Evolutionary conservation across 306 rosid species (phyloP).

Genomic region (Vigna mungo): DNA sequence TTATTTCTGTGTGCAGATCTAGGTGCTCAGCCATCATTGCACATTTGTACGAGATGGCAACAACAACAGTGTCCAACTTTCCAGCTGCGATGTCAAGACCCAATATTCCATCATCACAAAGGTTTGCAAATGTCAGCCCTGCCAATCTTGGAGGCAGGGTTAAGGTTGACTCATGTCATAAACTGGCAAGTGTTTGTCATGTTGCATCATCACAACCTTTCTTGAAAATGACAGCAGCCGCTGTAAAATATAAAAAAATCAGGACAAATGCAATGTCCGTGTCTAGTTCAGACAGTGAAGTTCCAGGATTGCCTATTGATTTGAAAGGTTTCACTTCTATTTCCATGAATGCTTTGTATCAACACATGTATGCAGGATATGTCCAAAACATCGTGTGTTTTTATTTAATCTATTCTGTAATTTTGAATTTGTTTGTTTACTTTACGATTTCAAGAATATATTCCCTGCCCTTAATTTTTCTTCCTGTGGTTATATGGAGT

Average conservation of each 20-base stretch:
- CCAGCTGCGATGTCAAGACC: slow-evolving; percentile 69
- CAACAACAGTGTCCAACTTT: slow-evolving; percentile 72
- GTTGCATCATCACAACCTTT: slow-evolving; percentile 60
- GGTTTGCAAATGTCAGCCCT: slow-evolving; percentile 45
- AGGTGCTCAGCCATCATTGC: slow-evolving; percentile 41
- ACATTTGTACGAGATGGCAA: slow-evolving; percentile 62
- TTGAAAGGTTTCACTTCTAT: slow-evolving; percentile 64
- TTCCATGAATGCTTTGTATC: neutral
- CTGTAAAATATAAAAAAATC: slow-evolving; percentile 53
- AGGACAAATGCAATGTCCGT: slow-evolving; percentile 66
- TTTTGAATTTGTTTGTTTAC: neutral
- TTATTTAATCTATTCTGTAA: neutral
- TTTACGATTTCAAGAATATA: neutral
- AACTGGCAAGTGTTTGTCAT: slow-evolving; percentile 67
- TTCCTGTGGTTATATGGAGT: neutral
- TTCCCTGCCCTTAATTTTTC: neutral
- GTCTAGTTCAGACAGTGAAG: slow-evolving; percentile 59
- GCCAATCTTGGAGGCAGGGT: slow-evolving; percentile 47
- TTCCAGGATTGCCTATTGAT: slow-evolving; percentile 83
- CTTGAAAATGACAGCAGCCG: slow-evolving; percentile 49
- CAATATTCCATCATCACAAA: slow-evolving; percentile 55
- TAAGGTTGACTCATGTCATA: slow-evolving; percentile 56
- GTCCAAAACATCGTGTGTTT: slow-evolving; percentile 6
- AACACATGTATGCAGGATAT: neutral
- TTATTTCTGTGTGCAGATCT: slow-evolving; percentile 45